Conservation (phyloP, 148 eudicot species). For the Chenopodium album region DNA sequence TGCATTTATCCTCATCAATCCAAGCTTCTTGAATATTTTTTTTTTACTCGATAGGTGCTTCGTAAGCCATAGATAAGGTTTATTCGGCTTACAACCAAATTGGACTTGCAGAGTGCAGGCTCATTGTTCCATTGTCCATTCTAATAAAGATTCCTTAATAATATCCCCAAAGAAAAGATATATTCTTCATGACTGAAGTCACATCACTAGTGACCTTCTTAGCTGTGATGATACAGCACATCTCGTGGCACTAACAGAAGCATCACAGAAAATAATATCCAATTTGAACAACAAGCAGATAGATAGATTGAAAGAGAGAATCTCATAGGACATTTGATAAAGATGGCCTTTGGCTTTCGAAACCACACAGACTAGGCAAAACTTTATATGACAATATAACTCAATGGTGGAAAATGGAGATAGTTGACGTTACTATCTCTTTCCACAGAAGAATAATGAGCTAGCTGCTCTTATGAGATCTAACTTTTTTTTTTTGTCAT, state of each 20-base stretch:
- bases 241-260: constrained; percentile 5
- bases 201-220: constrained; percentile 15
- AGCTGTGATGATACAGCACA: neutral
- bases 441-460: neutral
- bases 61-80: neutral
- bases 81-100: neutral
- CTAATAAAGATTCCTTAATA: neutral
- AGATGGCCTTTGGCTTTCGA: neutral
- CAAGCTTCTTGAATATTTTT: neutral
- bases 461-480: neutral
- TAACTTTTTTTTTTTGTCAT: neutral
- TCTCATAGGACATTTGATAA: neutral
- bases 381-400: neutral
- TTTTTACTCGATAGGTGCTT: neutral
- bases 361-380: constrained; percentile 5
- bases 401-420: neutral
- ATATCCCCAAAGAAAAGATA: neutral
- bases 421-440: neutral
- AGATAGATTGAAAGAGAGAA: constrained; percentile 3
- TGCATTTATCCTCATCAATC: neutral
- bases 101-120: neutral
- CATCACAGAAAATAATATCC: constrained; percentile 17
- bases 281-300: constrained; percentile 1
- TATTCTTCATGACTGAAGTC: neutral
- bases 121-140: neutral